These are phyloP conservation scores for Trichosporon inkin DNA, from an alignment of 1,284 basidiomycete species.

Conservation along the genomic window DNA sequence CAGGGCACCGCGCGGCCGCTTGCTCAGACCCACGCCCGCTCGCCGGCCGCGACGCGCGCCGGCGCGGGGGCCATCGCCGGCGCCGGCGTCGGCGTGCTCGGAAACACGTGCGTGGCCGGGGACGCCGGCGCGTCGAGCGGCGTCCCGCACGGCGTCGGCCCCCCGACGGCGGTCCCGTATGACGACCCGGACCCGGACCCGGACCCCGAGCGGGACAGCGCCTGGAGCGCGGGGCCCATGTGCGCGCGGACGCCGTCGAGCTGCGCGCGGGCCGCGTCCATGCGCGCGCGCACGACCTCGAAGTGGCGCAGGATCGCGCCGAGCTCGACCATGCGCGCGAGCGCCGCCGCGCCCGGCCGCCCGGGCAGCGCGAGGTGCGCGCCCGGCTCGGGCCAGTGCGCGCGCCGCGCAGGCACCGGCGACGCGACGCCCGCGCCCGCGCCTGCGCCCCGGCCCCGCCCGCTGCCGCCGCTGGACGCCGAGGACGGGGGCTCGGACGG, in stretches of 20 bases:
- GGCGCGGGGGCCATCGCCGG: too few relatives aligned
- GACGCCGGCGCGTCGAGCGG: too few relatives aligned
- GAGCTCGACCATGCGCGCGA: neutral
- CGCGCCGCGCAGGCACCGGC: neutral
- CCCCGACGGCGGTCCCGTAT: too few relatives aligned
- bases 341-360: neutral
- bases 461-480: neutral
- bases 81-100: too few relatives aligned
- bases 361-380: neutral
- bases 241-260: neutral
- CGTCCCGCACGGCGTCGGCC: too few relatives aligned
- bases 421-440: neutral
- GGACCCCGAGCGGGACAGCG: neutral
- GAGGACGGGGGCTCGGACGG: neutral
- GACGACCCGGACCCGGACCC: too few relatives aligned
- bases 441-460: neutral
- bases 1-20: too few relatives aligned
- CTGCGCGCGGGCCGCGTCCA: neutral
- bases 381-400: neutral
- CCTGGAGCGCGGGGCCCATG: neutral
- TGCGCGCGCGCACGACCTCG: neutral
- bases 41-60: too few relatives aligned
- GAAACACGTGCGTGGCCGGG: too few relatives aligned
- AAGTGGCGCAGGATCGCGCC: constrained; percentile 2
- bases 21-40: too few relatives aligned